Base-by-base conservation (phyloP, 176 grass and related monocot species). In the Olyra latifolia region DNA sequence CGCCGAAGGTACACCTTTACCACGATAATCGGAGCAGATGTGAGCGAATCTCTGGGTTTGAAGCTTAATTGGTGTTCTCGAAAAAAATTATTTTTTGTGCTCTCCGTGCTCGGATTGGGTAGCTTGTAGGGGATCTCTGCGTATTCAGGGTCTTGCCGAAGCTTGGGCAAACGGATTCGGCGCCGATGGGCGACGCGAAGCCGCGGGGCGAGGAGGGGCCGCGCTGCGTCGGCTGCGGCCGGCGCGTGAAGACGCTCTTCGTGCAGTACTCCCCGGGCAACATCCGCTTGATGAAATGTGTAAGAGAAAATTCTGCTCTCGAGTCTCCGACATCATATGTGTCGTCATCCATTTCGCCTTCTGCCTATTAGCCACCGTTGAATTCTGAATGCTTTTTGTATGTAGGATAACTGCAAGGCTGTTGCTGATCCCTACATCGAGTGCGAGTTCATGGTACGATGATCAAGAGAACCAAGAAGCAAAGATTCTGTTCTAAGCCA, bases 201-300 rank as follows among this genome's bases (percentile, higher is more conserved):
- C 38, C 50, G 22, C 8, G n/a, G 14, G 80, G 50, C 59, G 87
- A 71, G 48, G 52, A 91, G 20, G 49, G 49, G 12, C 80, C 77
- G 8, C 88, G 95, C 75, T 98, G 95, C 92, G 87, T 98, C 5
- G 85, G 89, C 43, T 98, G 95, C 27, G 89, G 88, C 30, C 45
- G 58, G 61, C 62, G 74, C 4, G 90, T 98, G 61, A 83, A 28
- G 57, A 84, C 71, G 83, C 90, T 98, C 43, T 94, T 88, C 77
- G 88, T 98, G 78, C 95, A 94, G 88, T 98, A 98, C 69, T 94
- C 90, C 1, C 92, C 85, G 39, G 92, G 95, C 88, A 98, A 94
- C 90, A 98, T 94, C 72, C 90, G 92, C 78, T 78, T 98, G 92
- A 94, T 94, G 90, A 98, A 94, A 98, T 94, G 95, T 59, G 95